Evolutionary conservation across 129 eudicot genomes (phyloP).

Genomic region (Flaveria trinervia): DNA sequence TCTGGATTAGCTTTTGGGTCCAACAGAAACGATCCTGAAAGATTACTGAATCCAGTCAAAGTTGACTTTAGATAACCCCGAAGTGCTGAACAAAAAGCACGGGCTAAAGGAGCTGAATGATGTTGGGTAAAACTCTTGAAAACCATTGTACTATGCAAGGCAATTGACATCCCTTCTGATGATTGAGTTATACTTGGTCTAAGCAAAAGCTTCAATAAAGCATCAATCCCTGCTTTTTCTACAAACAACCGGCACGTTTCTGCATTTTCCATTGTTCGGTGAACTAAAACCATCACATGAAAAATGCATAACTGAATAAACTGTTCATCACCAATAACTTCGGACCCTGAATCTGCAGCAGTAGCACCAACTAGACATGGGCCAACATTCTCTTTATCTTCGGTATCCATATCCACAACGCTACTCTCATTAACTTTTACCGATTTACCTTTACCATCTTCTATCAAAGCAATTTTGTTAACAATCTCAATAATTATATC

Average conservation of each 20-base stretch:
- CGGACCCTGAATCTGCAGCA: slow-evolving; percentile 43
- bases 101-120: slow-evolving; percentile 90
- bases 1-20: slow-evolving; percentile 69
- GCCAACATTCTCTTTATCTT: slow-evolving; percentile 61
- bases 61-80: slow-evolving; percentile 75
- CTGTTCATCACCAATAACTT: slow-evolving; percentile 70
- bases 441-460: slow-evolving; percentile 44
- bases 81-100: slow-evolving; percentile 86
- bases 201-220: slow-evolving; percentile 75
- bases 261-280: slow-evolving; percentile 93
- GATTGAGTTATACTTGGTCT: slow-evolving; percentile 86
- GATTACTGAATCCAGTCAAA: slow-evolving; percentile 45
- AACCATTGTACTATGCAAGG: slow-evolving; percentile 93
- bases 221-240: slow-evolving; percentile 84
- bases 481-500: slow-evolving; percentile 80
- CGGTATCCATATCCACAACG: slow-evolving; percentile 79
- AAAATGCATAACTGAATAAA: slow-evolving; percentile 76
- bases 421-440: slow-evolving; percentile 53
- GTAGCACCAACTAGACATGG: slow-evolving; percentile 41
- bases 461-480: slow-evolving; percentile 56
- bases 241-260: slow-evolving; percentile 96
- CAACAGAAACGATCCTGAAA: slow-evolving; percentile 76
- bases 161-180: slow-evolving; percentile 96
- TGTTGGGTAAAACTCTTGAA: slow-evolving; percentile 92
- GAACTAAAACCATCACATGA: slow-evolving; percentile 94